A percentile compares a stretch with the other conserved stretches of the same genome.
Evolutionary conservation across 2,329 filamentous ascomycete species (phyloP).

Genomic region (Microcyclosporella mali): DNA sequence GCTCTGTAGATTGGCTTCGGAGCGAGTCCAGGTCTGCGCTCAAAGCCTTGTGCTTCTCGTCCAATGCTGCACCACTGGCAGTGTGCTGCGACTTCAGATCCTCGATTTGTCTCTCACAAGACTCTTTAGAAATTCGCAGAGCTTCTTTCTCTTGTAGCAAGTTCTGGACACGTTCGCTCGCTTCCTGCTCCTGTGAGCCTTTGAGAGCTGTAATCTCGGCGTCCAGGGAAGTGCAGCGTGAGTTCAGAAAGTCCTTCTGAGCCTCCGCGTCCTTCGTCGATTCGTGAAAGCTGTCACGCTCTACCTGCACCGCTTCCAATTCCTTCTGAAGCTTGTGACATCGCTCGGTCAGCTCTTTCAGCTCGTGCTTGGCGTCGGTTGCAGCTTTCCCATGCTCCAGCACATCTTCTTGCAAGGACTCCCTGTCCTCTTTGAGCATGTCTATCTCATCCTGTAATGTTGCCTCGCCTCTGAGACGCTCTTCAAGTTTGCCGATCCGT

Average conservation of each 20-base stretch:
- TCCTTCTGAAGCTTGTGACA: conserved; percentile 22
- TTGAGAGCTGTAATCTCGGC: conserved; percentile 53
- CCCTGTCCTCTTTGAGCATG: conserved; percentile 19
- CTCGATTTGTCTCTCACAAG: conserved; percentile 65
- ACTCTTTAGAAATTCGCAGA: conserved; percentile 58
- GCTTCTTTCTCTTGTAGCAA: conserved; percentile 53
- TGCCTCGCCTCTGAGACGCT: conserved; percentile 22
- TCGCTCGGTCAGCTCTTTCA: conserved; percentile 24
- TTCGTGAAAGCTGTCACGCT: conserved; percentile 17
- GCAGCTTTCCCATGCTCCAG: conserved; percentile 24
- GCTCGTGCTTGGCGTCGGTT: conserved; percentile 28
- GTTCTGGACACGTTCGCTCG: conserved; percentile 23
- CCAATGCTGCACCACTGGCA: conserved; percentile 42
- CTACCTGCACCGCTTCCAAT: conserved; percentile 21
- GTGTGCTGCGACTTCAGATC: conserved; percentile 47
- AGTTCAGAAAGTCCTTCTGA: conserved; percentile 19
- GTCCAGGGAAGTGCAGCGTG: conserved; percentile 46
- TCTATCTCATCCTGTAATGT: conserved; percentile 24
- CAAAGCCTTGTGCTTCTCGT: conserved; percentile 51
- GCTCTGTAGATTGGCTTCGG: conserved; percentile 59
- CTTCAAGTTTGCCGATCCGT: conserved; percentile 24
- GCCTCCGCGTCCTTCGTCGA: conserved; percentile 25
- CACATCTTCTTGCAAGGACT: conserved; percentile 21
- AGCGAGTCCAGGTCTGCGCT: conserved; percentile 63
- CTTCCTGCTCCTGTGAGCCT: conserved; percentile 56